Conservation (phyloP, 108 stramenopile species). For the Stephanodiscus minutulus region DNA sequence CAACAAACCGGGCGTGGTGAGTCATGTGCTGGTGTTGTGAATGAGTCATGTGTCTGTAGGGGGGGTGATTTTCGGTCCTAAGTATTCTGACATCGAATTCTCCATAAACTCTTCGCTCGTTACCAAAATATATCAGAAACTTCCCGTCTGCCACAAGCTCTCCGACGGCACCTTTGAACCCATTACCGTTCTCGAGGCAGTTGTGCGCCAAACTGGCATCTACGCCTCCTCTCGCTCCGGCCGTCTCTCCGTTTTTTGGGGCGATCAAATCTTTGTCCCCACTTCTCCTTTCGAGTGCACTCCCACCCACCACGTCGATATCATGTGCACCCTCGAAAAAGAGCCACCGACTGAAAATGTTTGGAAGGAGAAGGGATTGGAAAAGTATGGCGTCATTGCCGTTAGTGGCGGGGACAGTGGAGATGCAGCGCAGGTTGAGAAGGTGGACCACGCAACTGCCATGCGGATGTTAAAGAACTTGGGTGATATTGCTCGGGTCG, state of each 20-base stretch:
- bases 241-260: conserved; percentile 97
- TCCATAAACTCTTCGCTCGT: neutral
- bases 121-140: conserved; percentile 63
- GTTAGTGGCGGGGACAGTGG: conserved; percentile 66
- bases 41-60: too few relatives aligned
- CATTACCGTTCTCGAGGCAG: conserved; percentile 95
- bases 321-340: conserved; percentile 92
- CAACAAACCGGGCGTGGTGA: conserved; percentile 98
- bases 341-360: conserved; percentile 89
- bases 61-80: too few relatives aligned
- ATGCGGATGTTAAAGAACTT: conserved; percentile 86
- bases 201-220: conserved; percentile 96
- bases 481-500: conserved; percentile 90
- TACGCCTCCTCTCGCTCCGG: conserved; percentile 93
- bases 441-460: conserved; percentile 97
- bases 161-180: conserved; percentile 64
- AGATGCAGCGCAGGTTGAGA: conserved; percentile 98
- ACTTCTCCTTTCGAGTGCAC: conserved; percentile 76
- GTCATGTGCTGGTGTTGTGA: too few relatives aligned
- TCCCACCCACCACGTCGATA: conserved; percentile 93
- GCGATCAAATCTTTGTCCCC: conserved; percentile 97
- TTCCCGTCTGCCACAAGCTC: conserved; percentile 70
- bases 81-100: too few relatives aligned
- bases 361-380: conserved; percentile 92
- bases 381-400: conserved; percentile 98